Evolutionary conservation across 331 rosid genomes (phyloP).

Genomic region (Malus hybrid): DNA sequence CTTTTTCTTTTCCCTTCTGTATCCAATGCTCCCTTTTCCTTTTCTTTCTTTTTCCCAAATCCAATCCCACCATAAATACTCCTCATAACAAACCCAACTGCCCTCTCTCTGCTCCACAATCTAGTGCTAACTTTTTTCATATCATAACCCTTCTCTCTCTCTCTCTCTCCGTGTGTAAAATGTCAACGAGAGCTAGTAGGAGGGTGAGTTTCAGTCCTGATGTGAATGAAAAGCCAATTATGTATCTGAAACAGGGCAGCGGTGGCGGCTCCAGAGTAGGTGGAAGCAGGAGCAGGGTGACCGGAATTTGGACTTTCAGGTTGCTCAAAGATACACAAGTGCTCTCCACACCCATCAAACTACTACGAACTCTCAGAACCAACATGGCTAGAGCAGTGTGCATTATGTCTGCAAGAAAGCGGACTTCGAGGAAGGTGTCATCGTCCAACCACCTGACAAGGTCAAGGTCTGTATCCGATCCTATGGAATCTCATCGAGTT

Average conservation of each 20-base stretch:
- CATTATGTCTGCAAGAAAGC: conserved; percentile 41
- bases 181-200: conserved; percentile 53
- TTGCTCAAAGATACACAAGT: conserved; percentile 5
- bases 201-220: conserved; percentile 72
- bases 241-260: conserved; percentile 33
- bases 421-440: conserved; percentile 67
- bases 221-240: conserved; percentile 45
- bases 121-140: not conserved
- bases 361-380: conserved; percentile 52
- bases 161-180: not conserved
- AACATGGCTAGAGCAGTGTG: conserved; percentile 54
- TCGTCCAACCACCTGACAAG: conserved; percentile 46
- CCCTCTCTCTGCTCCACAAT: conserved; percentile 5
- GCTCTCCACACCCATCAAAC: conserved; percentile 21
- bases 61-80: conserved; percentile 27
- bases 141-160: not conserved
- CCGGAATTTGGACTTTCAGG: conserved; percentile 33
- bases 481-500: conserved; percentile 72
- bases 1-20: conserved; percentile 22
- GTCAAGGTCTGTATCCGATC: conserved; percentile 64
- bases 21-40: conserved; percentile 12
- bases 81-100: conserved; percentile 18
- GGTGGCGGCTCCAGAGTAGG: conserved; percentile 13
- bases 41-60: conserved; percentile 10
- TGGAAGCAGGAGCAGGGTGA: conserved; percentile 37